Evolutionary conservation across 352 stramenopile species (phyloP), one percentile per base, ranked within the genome.

Genomic region (Globisporangium carolinianum): DNA sequence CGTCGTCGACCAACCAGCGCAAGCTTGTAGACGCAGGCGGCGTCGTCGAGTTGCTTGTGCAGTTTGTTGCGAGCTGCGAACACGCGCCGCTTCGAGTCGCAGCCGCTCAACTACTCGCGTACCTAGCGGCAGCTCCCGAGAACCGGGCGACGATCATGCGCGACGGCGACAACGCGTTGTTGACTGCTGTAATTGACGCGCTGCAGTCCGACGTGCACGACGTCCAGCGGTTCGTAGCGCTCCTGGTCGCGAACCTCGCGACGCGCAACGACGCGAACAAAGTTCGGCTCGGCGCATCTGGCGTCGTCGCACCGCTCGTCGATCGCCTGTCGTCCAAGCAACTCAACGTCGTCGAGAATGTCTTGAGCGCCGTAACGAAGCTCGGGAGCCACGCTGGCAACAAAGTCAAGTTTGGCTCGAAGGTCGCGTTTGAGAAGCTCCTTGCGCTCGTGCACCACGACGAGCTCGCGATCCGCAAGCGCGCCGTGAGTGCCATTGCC

Each of bases 341-440:
- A 1, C 57, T 71, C 3, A 72, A 86, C 47, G 77, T 92, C 0
- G 51, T 92, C 1, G 82, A 90, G 47, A 90, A 89, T 47, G 76
- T 90, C 3, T 53, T 89, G 10, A 68, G 77, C 14, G 83, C 79
- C 1, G 66, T 89, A 37, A 70, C 76, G 36, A 89, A 90, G 55
- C 71, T 92, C 4, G 83, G 79, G 4, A 81, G 66, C 17, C 77
- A 89, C 47, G 72, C 76, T 5, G 83, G 83, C 14, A 92, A 92
- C 62, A 88, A 90, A 55, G 78, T 90, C 52, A 89, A 89, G 41
- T 71, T 90, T 17, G 80, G 83, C 5, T 78, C 72, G 4, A 88
- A 86, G 14, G 64, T 90, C 9, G 84, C 76, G 47, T 89, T 92
- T 46, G 79, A 89, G 36, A 87, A 87, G 48, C 55, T 92, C 8